Evolutionary conservation across 2,329 filamentous ascomycete species (phyloP).

Genomic region (Diplocarpon mali): DNA sequence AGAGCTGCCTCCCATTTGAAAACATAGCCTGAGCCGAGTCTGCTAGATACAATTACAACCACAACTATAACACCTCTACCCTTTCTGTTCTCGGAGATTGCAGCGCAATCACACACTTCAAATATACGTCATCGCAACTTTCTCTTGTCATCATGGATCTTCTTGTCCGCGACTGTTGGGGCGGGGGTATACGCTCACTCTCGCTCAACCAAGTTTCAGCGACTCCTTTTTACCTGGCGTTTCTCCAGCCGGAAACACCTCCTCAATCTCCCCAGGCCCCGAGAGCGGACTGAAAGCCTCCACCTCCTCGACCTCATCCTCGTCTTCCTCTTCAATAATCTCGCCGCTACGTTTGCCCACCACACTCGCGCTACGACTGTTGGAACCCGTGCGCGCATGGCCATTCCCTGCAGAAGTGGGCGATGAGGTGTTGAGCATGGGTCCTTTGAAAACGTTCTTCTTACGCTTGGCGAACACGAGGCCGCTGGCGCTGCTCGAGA

Average conservation of each 20-base stretch:
- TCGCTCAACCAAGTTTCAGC: neutral
- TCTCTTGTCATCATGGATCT: too few species aligned
- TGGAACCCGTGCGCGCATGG: conserved; percentile 25
- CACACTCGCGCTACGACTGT: conserved; percentile 49
- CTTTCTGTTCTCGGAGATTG: neutral
- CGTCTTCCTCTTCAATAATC: conserved; percentile 57
- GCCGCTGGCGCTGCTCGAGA: conserved; percentile 47
- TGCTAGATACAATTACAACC: neutral
- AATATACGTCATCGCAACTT: too few species aligned
- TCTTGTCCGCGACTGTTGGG: too few species aligned
- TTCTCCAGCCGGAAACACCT: conserved; percentile 19
- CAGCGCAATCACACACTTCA: too few species aligned
- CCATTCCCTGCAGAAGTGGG: conserved; percentile 16
- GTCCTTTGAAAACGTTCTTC: conserved; percentile 72
- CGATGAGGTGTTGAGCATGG: conserved; percentile 42
- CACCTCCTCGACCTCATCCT: conserved; percentile 38
- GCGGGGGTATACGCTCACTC: too few species aligned
- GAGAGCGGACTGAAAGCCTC: conserved; percentile 45
- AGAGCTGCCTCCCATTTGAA: too few species aligned
- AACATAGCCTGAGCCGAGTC: too few species aligned
- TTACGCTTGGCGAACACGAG: conserved; percentile 75
- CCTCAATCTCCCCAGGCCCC: conserved; percentile 22
- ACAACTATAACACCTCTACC: neutral
- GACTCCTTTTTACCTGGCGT: conserved; percentile 10
- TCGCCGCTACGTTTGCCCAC: conserved; percentile 60